Evolutionary conservation across 2,329 filamentous ascomycete genomes (phyloP), one percentile per base, ranked within the genome.

Genomic region (Botryotinia convoluta): DNA sequence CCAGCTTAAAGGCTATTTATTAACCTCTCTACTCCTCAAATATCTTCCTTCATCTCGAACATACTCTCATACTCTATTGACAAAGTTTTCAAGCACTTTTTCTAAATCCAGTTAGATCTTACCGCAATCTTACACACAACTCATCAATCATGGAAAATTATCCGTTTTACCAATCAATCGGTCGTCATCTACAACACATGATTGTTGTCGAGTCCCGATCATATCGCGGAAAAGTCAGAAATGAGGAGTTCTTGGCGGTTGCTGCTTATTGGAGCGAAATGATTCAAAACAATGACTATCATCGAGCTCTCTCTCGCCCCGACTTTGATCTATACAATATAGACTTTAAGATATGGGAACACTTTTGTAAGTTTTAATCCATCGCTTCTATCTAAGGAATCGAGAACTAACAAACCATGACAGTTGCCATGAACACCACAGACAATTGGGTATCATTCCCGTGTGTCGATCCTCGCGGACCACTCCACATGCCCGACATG

Each of bases 281-380:
- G 35, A 37, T 61, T 39, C 12, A 61, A 26, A 61, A 61, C 1
- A n/a, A 61, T 18, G 59, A 39, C 35, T 61, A 61, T 9, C 59
- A 61, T n/a, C 12, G 35, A 61, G 35, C 59, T 63, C 37, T 63
- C 0, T 26, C 35, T 12, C 26, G 7, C n/a, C 26, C 37, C n/a
- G 62, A 48, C 29, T 65, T 65, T 12, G 16, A 29, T 26, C 3
- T 26, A 9, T 64, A 64, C 42, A 64, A 14, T 1, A 45, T 64
- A 12, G 62, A 65, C 32, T 65, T 48, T 2, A 65, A 65, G 62
- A 48, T 65, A 6, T 65, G 42, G 62, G 29, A 65, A 14, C 20
- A 65, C 7, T 48, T 16, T 9, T 65, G 62, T 65, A 26, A 35
- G 62, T n/a, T 39, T n/a, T 4, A 18, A 39, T 39, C 22, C 6